A percentile compares a stretch with the other conserved stretches of the same genome.
Conservation (phyloP, 345 rosid species). For the Dipteronia dyeriana region DNA sequence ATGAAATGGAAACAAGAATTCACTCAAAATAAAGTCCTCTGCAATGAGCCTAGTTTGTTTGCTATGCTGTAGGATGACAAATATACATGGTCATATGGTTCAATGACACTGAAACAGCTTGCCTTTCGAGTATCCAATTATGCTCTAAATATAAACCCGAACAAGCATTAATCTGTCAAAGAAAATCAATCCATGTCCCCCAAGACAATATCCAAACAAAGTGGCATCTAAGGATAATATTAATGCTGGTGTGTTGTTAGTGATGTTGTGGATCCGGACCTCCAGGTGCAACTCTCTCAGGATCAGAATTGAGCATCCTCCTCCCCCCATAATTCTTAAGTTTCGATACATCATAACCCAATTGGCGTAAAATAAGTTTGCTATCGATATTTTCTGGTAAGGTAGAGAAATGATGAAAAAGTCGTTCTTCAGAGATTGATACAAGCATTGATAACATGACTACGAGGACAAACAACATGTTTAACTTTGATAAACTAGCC, state of each 20-base stretch:
- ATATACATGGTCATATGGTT: background rate
- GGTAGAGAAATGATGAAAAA: background rate
- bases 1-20: background rate
- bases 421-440: constrained; percentile 19
- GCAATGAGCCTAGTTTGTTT: background rate
- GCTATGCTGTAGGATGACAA: background rate
- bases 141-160: background rate
- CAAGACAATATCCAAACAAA: background rate
- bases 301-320: constrained; percentile 23
- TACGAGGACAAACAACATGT: background rate
- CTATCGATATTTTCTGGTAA: constrained; percentile 8
- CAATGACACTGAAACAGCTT: background rate
- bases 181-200: constrained; percentile 1
- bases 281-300: constrained; percentile 35
- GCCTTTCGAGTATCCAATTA: background rate
- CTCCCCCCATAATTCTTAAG: constrained; percentile 21
- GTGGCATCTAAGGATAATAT: background rate
- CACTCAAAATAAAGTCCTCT: background rate
- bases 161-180: background rate
- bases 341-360: constrained; percentile 26
- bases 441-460: constrained; percentile 16
- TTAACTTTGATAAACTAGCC: constrained; percentile 22
- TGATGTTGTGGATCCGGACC: constrained; percentile 57
- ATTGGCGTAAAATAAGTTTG: constrained; percentile 7
- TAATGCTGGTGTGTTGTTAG: constrained; percentile 6